A percentile compares a stretch with the other conserved stretches of the same genome.
Evolutionary conservation across 257 asterid genomes (phyloP).

Genomic region (Solanum virginianum): DNA sequence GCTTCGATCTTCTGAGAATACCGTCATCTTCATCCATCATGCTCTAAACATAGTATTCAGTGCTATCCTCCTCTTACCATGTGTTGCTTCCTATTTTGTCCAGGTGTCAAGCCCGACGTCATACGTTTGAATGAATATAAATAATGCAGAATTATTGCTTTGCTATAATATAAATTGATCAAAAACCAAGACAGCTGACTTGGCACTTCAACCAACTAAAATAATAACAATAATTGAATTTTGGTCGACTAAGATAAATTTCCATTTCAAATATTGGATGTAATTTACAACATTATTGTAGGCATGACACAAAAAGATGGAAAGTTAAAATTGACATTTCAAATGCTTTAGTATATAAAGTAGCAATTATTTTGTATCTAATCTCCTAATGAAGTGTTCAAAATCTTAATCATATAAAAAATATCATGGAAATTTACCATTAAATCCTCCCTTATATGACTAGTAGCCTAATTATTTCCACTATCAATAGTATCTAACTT

Average conservation of each 20-base stretch:
- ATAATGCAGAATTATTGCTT: neutral
- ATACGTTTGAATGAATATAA: neutral
- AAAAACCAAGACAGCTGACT: neutral
- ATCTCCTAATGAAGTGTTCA: too few relatives aligned
- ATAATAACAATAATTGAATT: neutral
- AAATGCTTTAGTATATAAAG: neutral
- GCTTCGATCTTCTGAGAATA: too few relatives aligned
- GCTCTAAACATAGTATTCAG: neutral
- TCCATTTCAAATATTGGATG: neutral
- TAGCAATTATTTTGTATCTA: neutral
- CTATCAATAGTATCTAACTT: too few relatives aligned
- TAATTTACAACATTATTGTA: neutral
- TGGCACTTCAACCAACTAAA: neutral
- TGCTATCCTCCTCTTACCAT: neutral
- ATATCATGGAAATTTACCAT: too few relatives aligned
- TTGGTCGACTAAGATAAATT: neutral
- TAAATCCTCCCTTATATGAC: too few relatives aligned
- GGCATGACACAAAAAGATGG: neutral
- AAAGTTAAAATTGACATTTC: neutral
- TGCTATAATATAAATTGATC: neutral
- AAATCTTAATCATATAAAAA: too few relatives aligned
- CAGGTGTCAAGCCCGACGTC: neutral
- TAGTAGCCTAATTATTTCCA: too few relatives aligned
- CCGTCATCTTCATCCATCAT: neutral
- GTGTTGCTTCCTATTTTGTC: neutral